Evolutionary conservation across 1,284 basidiomycete genomes (phyloP), one percentile per base, ranked within the genome.

Genomic region (Thelephora terrestris): DNA sequence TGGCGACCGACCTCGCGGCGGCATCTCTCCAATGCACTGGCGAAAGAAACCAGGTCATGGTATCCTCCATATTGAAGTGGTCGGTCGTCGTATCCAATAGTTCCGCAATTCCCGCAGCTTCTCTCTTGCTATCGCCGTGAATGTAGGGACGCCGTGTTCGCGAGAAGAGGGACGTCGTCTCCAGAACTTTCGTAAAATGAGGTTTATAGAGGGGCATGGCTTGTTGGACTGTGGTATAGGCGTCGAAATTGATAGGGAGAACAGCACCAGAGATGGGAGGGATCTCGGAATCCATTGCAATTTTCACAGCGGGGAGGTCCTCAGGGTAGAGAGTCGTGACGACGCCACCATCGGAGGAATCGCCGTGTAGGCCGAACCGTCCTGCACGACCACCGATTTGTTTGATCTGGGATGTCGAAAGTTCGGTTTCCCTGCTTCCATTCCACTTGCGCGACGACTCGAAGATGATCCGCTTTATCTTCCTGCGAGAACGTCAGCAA

Each of bases 331-430:
- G 62, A 0, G 92, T 90, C 0, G 91, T 92, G n/a, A 79, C 81
- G 20, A 75, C 70, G 7, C 87, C 84, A 3, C 77, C 80, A 0
- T 73, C 64, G 21, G 70, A 59, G 27, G 71, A 68, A 47, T 64
- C 60, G 12, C 65, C 70, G 50, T 84, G 79, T 48, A 89, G 67
- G 1, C 92, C 92, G 64, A 81, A 99, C 1, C 96, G 84, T 3
- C 95, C 95, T 0, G 96, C 96, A 42, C 96, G 80, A 4, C 95
- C 95, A 0, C 90, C 94, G 46, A 99, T 98, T 64, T 99, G 95
- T 64, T 98, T 99, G 65, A 91, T 81, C 60, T 91, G 86, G 0
- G 91, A 90, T 2, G 79, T 66, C 0, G 85, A 79, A 2, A 99
- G 71, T 0, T 70, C 65, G 0, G 71, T 64, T 14, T 75, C 68